A percentile compares a stretch with the other conserved stretches of the same genome.
Conservation (phyloP, 768 basidiomycete genomes). For the Saitozyma podzolica region DNA sequence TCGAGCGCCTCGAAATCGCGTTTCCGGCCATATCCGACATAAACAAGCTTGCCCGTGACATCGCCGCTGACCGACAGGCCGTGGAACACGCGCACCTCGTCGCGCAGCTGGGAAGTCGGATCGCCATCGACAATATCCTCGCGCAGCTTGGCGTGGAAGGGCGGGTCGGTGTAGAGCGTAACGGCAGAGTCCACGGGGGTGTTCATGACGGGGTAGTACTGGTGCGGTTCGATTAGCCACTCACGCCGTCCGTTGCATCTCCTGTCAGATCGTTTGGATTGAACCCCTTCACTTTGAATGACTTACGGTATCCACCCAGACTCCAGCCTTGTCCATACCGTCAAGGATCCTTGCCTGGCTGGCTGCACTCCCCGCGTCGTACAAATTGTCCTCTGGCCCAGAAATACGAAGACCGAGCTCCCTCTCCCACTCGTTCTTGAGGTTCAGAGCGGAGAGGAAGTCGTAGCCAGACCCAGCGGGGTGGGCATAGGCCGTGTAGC, state of each 20-base stretch:
- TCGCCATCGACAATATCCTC: constrained; percentile 75
- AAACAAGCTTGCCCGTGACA: constrained; percentile 60
- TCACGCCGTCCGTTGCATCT: background rate
- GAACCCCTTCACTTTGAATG: no score
- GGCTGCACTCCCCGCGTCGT: constrained; percentile 42
- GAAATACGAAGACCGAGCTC: constrained; percentile 41
- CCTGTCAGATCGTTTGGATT: no score
- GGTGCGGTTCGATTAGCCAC: background rate
- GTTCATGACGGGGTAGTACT: constrained; percentile 85
- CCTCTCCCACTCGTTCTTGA: constrained; percentile 49
- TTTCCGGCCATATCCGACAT: constrained; percentile 77
- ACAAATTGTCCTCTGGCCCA: constrained; percentile 41
- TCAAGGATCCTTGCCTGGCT: constrained; percentile 31
- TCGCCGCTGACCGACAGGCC: constrained; percentile 77
- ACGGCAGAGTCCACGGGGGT: constrained; percentile 69
- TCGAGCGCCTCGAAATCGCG: constrained; percentile 71
- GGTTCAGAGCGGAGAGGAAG: constrained; percentile 40
- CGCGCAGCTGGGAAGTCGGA: constrained; percentile 67
- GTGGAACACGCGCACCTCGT: constrained; percentile 79
- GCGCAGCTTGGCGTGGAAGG: constrained; percentile 71
- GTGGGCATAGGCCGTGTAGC: constrained; percentile 46
- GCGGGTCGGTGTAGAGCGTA: constrained; percentile 61
- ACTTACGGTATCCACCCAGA: constrained; percentile 51
- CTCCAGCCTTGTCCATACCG: constrained; percentile 36
- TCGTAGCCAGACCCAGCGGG: constrained; percentile 50